Conservation (phyloP, 345 rosid genomes). For the Dimocarpus longan region DNA sequence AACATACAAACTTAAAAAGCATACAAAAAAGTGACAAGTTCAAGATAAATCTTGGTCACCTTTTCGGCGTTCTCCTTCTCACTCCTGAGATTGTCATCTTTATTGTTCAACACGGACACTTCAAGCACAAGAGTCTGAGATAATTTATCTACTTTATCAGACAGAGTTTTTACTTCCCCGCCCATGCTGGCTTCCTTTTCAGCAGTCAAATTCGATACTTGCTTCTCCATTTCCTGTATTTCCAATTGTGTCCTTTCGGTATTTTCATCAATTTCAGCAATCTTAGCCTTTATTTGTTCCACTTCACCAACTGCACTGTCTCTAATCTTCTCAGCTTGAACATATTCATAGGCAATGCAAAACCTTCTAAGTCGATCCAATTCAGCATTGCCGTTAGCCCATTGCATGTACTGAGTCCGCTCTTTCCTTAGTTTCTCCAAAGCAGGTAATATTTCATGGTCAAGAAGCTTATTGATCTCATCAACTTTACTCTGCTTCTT, state of each 20-base stretch:
- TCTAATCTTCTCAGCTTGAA: constrained; percentile 66
- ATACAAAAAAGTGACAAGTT: constrained; percentile 12
- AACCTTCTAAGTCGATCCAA: constrained; percentile 72
- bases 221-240: constrained; percentile 65
- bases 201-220: constrained; percentile 58
- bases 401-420: constrained; percentile 88
- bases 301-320: constrained; percentile 58
- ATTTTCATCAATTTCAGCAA: constrained; percentile 55
- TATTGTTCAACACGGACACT: constrained; percentile 67
- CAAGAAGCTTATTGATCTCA: constrained; percentile 92
- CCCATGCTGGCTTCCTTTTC: constrained; percentile 94
- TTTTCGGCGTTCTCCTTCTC: constrained; percentile 76
- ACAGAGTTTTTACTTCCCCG: constrained; percentile 73
- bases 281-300: constrained; percentile 50
- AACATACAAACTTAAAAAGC: constrained; percentile 11
- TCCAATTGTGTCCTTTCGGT: constrained; percentile 45
- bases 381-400: constrained; percentile 90
- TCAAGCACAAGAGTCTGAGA: constrained; percentile 75
- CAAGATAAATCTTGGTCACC: constrained; percentile 40
- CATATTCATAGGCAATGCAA: constrained; percentile 68
- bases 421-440: constrained; percentile 92
- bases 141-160: constrained; percentile 74
- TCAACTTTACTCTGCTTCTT: constrained; percentile 96
- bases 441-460: constrained; percentile 89
- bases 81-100: constrained; percentile 72